Conservation (phyloP, 2,329 filamentous ascomycete species). For the Thelonectria olida region DNA sequence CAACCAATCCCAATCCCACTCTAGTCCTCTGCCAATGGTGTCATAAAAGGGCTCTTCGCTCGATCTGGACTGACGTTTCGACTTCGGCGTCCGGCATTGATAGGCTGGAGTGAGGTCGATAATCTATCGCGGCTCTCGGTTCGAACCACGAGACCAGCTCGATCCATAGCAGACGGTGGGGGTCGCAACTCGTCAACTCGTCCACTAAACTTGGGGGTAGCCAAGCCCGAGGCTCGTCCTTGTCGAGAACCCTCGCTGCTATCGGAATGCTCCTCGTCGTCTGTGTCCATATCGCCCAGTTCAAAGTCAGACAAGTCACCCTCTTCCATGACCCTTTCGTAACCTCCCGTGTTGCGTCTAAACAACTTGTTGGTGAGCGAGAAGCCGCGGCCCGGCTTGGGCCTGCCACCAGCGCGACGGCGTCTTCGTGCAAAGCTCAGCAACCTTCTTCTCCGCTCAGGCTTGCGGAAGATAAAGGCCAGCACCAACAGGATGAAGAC, state of each 20-base stretch:
- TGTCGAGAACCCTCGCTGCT: slow-evolving; percentile 64
- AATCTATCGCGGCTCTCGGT: slow-evolving; percentile 89
- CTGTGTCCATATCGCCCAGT: slow-evolving; percentile 72
- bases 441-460: slow-evolving; percentile 69
- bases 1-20: neutral
- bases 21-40: slow-evolving; percentile 56
- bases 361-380: slow-evolving; percentile 73
- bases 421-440: slow-evolving; percentile 41
- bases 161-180: slow-evolving; percentile 60
- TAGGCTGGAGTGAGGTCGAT: slow-evolving; percentile 62
- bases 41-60: slow-evolving; percentile 66
- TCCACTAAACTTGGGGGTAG: slow-evolving; percentile 69
- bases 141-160: slow-evolving; percentile 79
- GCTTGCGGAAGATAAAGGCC: slow-evolving; percentile 79
- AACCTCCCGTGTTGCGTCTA: slow-evolving; percentile 64
- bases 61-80: slow-evolving; percentile 66
- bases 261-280: slow-evolving; percentile 72
- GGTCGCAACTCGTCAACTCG: slow-evolving; percentile 58
- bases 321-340: slow-evolving; percentile 88
- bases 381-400: slow-evolving; percentile 59
- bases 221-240: slow-evolving; percentile 72
- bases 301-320: slow-evolving; percentile 81
- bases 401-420: slow-evolving; percentile 35
- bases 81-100: slow-evolving; percentile 66
- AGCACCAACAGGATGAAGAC: slow-evolving; percentile 75